Percentiles rank a stretch among this genome's conserved stretches.
phyloP scores from a whole-genome alignment of 495 filamentous ascomycete genomes.

The Trichoderma reesei region DNA sequence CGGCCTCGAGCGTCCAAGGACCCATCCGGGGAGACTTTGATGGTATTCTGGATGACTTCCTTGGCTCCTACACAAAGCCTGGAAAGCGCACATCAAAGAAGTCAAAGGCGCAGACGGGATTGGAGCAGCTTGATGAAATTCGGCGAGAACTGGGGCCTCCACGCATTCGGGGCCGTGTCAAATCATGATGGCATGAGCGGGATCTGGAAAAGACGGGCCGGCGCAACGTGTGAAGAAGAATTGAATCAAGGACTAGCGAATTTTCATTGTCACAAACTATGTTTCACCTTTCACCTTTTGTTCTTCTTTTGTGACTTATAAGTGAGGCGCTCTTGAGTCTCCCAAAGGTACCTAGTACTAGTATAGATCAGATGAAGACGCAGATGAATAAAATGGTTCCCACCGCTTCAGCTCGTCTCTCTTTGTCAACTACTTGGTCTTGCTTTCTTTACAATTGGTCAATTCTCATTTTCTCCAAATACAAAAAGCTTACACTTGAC shows the following conservation, averaged over 20 bases:
- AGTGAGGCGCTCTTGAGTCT: no score
- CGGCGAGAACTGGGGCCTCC: constrained; percentile 72
- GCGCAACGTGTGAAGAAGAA: not conserved
- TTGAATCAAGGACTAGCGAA: constrained; percentile 2
- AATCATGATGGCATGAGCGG: not conserved
- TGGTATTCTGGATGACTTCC: constrained; percentile 85
- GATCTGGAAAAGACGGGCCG: not conserved
- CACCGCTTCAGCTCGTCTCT: no score
- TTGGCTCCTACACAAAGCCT: constrained; percentile 61
- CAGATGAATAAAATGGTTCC: no score
- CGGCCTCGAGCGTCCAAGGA: constrained; percentile 43
- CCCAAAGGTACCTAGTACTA: no score
- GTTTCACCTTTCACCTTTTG: no score
- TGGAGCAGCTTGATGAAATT: constrained; percentile 87
- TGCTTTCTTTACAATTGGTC: no score
- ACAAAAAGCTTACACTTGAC: no score
- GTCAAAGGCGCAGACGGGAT: constrained; percentile 67
- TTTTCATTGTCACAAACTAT: not conserved
- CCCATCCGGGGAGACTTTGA: constrained; percentile 67
- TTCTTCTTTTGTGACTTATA: no score
- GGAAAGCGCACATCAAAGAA: constrained; percentile 79
- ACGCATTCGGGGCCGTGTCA: constrained; percentile 15
- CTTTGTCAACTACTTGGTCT: no score
- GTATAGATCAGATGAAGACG: no score
- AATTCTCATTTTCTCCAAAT: no score